Percentiles rank a stretch among this genome's conserved stretches.
phyloP scores from a whole-genome alignment of 2,329 filamentous ascomycete species.

The Alternaria sp. region DNA sequence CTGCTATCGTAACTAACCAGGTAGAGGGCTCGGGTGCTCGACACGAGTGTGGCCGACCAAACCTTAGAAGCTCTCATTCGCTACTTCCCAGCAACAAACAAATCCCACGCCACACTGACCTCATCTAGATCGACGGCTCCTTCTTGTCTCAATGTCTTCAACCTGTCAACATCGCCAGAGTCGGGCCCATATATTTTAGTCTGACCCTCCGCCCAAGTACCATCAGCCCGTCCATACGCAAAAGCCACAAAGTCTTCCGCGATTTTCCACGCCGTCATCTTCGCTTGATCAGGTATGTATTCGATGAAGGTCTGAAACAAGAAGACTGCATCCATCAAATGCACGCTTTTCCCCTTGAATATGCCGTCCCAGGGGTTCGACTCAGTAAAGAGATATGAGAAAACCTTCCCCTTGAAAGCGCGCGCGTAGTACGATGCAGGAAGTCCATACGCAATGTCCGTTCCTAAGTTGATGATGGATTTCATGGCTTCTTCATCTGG shows the following conservation, averaged over 20 bases:
- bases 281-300: constrained; percentile 2
- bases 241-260: constrained; percentile 30
- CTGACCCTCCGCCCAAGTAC: constrained; percentile 2
- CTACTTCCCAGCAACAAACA: constrained; percentile 22
- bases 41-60: background rate
- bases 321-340: constrained; percentile 35
- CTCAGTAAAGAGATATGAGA: constrained; percentile 30
- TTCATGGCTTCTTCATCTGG: constrained; percentile 48
- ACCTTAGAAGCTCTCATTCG: background rate
- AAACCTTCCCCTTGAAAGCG: constrained; percentile 23
- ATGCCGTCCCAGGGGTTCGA: constrained; percentile 35
- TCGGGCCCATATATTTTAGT: constrained; percentile 13
- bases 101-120: constrained; percentile 27
- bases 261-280: constrained; percentile 12
- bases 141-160: constrained; percentile 17
- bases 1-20: no score
- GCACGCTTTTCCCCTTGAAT: constrained; percentile 29
- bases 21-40: background rate
- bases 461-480: constrained; percentile 49
- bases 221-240: constrained; percentile 17
- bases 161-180: constrained; percentile 3
- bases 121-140: constrained; percentile 26
- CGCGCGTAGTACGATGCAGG: constrained; percentile 48
- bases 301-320: constrained; percentile 37
- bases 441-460: constrained; percentile 54